Conservation (phyloP, 1,139 yeast species). For the Zygotorulaspora mrakii region DNA sequence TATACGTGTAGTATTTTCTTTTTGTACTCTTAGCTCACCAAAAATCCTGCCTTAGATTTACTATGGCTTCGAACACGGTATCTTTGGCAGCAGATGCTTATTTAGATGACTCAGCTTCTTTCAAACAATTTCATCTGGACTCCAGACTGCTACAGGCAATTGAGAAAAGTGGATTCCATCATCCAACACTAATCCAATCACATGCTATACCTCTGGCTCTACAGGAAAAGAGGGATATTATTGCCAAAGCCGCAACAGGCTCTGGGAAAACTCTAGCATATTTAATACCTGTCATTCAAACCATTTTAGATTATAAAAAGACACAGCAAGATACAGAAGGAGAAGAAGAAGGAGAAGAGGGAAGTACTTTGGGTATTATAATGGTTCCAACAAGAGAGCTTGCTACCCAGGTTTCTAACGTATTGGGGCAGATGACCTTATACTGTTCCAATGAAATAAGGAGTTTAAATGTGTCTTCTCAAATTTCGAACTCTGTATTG, state of each 20-base stretch:
- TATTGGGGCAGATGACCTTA: slow-evolving; percentile 61
- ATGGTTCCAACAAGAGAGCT: slow-evolving; percentile 85
- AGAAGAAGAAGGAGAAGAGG: slow-evolving; percentile 27
- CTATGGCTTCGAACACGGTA: slow-evolving; percentile 18
- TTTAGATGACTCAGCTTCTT: slow-evolving; percentile 65
- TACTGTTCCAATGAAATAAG: slow-evolving; percentile 68
- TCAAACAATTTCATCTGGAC: slow-evolving; percentile 71
- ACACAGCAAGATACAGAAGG: slow-evolving; percentile 16
- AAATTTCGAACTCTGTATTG: slow-evolving; percentile 68
- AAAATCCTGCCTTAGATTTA: too few species aligned
- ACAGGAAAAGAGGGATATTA: slow-evolving; percentile 79
- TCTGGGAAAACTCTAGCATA: slow-evolving; percentile 90
- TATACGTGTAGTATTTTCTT: too few species aligned
- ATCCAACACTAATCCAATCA: slow-evolving; percentile 87
- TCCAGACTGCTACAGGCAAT: slow-evolving; percentile 81
- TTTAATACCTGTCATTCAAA: slow-evolving; percentile 71
- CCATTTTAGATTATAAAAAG: slow-evolving; percentile 46
- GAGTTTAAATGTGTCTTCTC: slow-evolving; percentile 70
- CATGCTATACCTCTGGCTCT: slow-evolving; percentile 89
- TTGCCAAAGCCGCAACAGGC: slow-evolving; percentile 86
- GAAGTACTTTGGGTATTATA: slow-evolving; percentile 50
- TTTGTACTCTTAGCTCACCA: too few species aligned
- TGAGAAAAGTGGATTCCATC: slow-evolving; percentile 71
- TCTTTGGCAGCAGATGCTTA: slow-evolving; percentile 54
- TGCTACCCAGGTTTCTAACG: slow-evolving; percentile 74